Conservation (phyloP, 139 green algal genomes). For the Volvox reticuliferus region DNA sequence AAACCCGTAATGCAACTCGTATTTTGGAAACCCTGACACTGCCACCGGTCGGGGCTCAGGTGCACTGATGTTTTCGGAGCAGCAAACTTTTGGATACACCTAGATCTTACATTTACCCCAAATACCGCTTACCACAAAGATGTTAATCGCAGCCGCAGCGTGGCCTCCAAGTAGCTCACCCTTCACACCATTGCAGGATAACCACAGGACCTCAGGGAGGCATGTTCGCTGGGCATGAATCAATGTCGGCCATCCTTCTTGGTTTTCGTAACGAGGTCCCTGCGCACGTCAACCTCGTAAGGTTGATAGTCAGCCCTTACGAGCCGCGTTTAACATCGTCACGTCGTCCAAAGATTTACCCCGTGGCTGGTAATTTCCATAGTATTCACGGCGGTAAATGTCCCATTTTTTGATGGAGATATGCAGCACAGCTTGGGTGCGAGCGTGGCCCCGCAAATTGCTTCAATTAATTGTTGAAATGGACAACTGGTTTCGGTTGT, state of each 20-base stretch:
- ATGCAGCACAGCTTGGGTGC: too few species aligned
- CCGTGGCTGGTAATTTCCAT: neutral
- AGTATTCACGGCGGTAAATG: neutral
- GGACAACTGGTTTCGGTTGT: too few species aligned
- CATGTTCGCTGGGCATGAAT: neutral
- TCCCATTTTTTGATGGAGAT: too few species aligned
- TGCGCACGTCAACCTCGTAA: neutral
- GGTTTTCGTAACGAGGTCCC: neutral
- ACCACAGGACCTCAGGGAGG: neutral
- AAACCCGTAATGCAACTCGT: too few species aligned
- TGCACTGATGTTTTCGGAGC: too few species aligned
- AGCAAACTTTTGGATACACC: too few species aligned
- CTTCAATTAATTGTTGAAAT: too few species aligned
- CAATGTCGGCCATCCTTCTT: slow-evolving; percentile 5
- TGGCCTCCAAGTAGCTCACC: slow-evolving; percentile 25
- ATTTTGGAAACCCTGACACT: too few species aligned
- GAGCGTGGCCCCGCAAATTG: too few species aligned
- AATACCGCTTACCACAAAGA: neutral
- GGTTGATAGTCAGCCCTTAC: neutral
- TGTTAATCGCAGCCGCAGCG: neutral
- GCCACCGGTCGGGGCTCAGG: too few species aligned
- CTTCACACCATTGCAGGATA: slow-evolving; percentile 3
- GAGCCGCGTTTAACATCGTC: neutral
- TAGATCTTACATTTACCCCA: too few species aligned
- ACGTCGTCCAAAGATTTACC: neutral